These are phyloP conservation scores for Alternaria sp. DNA, from an alignment of 2,329 filamentous ascomycete species.

Conservation along the genomic window DNA sequence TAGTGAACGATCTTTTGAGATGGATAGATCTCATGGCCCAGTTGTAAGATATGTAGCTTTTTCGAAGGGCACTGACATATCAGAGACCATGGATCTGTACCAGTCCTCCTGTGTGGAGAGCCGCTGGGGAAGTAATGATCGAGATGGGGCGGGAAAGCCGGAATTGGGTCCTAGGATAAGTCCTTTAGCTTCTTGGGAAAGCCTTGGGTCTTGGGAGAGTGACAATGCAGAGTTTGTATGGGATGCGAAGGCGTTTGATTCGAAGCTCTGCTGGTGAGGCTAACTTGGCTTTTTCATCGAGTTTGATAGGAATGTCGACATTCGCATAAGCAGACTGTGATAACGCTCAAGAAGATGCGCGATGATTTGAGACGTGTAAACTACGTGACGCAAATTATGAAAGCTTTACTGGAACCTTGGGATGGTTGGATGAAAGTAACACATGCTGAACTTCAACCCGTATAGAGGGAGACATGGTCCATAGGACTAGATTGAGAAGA, in stretches of 20 bases:
- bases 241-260: slow-evolving; percentile 5
- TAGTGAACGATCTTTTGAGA: slow-evolving; percentile 4
- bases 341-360: background rate
- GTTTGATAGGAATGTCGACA: background rate
- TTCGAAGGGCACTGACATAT: background rate
- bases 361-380: background rate
- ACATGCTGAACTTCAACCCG: background rate
- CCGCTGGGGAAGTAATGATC: background rate
- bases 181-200: slow-evolving; percentile 1
- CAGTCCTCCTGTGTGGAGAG: background rate
- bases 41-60: background rate
- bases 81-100: background rate
- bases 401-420: background rate
- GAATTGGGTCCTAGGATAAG: background rate
- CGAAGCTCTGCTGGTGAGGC: slow-evolving; percentile 7
- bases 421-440: background rate
- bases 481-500: background rate
- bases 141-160: background rate
- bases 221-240: background rate
- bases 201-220: background rate
- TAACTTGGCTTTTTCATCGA: background rate
- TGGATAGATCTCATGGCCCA: background rate
- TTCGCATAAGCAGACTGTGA: background rate
- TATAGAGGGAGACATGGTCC: background rate
- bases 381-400: background rate